A percentile compares a stretch with the other conserved stretches of the same genome.
These are phyloP conservation scores for Phytopythium montanum DNA, from an alignment of 352 stramenopile species.

Conservation along the genomic window DNA sequence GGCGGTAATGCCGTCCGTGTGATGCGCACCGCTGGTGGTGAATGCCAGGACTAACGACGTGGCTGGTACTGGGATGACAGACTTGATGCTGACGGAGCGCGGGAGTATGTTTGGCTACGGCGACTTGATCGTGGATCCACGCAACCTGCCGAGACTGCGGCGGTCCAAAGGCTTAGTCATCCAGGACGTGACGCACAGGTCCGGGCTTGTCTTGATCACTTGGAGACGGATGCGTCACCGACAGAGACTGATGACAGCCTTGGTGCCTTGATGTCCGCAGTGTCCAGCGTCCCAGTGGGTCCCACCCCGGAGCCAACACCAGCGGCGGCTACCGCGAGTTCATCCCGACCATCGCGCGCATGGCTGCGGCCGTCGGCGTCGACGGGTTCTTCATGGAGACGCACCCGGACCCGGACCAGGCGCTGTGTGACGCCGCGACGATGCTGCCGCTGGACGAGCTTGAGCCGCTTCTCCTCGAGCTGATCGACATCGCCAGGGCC, in stretches of 20 bases:
- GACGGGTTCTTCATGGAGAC: slow-evolving; percentile 89
- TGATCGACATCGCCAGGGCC: slow-evolving; percentile 67
- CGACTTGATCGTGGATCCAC: slow-evolving; percentile 82
- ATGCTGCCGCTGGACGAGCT: slow-evolving; percentile 76
- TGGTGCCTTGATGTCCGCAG: slow-evolving; percentile 13
- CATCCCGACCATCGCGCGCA: slow-evolving; percentile 80
- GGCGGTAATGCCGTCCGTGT: slow-evolving; percentile 15
- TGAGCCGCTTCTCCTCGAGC: slow-evolving; percentile 56
- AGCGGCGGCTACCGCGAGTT: slow-evolving; percentile 75
- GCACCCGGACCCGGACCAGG: slow-evolving; percentile 60
- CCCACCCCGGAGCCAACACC: slow-evolving; percentile 31
- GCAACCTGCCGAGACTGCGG: slow-evolving; percentile 75
- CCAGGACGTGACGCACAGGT: slow-evolving; percentile 86
- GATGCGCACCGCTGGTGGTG: not conserved
- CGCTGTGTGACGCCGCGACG: slow-evolving; percentile 65
- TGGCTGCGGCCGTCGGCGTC: slow-evolving; percentile 82
- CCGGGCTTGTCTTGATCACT: not conserved
- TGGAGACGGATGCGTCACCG: not conserved
- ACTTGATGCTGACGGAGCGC: slow-evolving; percentile 84
- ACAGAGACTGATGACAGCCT: not conserved
- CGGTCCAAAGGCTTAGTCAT: slow-evolving; percentile 61
- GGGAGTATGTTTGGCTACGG: slow-evolving; percentile 88
- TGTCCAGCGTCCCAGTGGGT: slow-evolving; percentile 63
- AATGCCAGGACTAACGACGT: slow-evolving; percentile 1
- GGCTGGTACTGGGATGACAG: slow-evolving; percentile 13